Evolutionary conservation across 257 asterid genomes (phyloP).

Genomic region (Cruciata laevipes): DNA sequence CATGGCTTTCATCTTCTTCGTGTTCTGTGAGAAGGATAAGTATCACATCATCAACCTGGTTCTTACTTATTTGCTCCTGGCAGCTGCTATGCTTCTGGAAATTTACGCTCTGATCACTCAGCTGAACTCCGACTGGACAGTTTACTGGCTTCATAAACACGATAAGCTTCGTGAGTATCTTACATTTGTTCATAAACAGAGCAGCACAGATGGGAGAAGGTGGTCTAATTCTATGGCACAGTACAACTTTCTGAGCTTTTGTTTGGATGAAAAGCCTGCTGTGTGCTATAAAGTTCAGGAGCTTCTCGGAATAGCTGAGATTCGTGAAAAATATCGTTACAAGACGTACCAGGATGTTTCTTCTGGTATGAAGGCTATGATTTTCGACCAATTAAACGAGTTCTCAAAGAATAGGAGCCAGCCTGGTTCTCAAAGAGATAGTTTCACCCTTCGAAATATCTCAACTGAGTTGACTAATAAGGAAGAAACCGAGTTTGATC

Average conservation of each 20-base stretch:
- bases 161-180: neutral
- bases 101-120: slow-evolving; percentile 17
- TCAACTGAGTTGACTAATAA: slow-evolving; percentile 12
- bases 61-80: slow-evolving; percentile 33
- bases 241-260: slow-evolving; percentile 28
- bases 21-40: slow-evolving; percentile 14
- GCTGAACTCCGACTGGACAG: slow-evolving; percentile 34
- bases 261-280: slow-evolving; percentile 24
- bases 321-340: slow-evolving; percentile 32
- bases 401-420: neutral
- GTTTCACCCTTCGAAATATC: slow-evolving; percentile 14
- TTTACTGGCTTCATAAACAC: slow-evolving; percentile 20
- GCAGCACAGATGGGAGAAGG: slow-evolving; percentile 15
- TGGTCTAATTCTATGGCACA: slow-evolving; percentile 48
- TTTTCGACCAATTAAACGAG: slow-evolving; percentile 18
- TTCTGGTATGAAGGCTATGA: slow-evolving; percentile 6
- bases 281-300: slow-evolving; percentile 7
- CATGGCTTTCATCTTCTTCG: slow-evolving; percentile 18
- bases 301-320: slow-evolving; percentile 19
- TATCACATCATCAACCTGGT: slow-evolving; percentile 23
- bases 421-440: neutral
- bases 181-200: slow-evolving; percentile 1
- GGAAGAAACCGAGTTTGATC: slow-evolving; percentile 30
- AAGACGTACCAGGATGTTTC: slow-evolving; percentile 29
- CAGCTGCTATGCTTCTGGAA: slow-evolving; percentile 32